Percentiles rank a stretch among this genome's conserved stretches.
phyloP scores from a whole-genome alignment of 495 filamentous ascomycete species.

The Penicillium odoratum region DNA sequence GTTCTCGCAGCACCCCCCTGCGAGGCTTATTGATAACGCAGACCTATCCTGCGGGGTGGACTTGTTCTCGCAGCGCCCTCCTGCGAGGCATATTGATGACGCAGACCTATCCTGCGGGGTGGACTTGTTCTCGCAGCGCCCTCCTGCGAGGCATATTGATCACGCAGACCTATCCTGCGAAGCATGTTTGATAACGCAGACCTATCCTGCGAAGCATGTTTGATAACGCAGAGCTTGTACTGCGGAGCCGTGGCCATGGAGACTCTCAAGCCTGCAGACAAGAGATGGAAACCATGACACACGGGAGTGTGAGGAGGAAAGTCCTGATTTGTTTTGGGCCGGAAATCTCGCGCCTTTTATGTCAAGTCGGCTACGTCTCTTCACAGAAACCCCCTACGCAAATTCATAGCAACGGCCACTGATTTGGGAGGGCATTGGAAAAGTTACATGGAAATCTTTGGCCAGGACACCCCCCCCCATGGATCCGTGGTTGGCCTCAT shows the following conservation, averaged over 20 bases:
- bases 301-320: not conserved
- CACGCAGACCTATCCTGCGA: no score
- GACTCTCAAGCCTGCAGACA: conserved; percentile 7
- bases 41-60: no score
- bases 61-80: no score
- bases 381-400: not conserved
- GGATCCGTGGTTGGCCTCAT: no score
- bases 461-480: not conserved
- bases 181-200: no score
- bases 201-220: not conserved
- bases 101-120: no score
- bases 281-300: conserved; percentile 4
- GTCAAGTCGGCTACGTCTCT: not conserved
- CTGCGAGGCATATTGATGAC: no score
- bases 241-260: conserved; percentile 2
- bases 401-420: not conserved
- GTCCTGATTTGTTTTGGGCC: not conserved
- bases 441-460: not conserved
- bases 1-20: no score
- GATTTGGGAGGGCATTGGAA: not conserved
- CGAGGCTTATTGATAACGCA: no score
- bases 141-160: no score
- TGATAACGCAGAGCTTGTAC: conserved; percentile 1
- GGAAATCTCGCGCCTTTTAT: not conserved
- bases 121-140: no score